These are phyloP conservation scores for Xylaria flabelliformis DNA, from an alignment of 495 filamentous ascomycete species.

Conservation along the genomic window DNA sequence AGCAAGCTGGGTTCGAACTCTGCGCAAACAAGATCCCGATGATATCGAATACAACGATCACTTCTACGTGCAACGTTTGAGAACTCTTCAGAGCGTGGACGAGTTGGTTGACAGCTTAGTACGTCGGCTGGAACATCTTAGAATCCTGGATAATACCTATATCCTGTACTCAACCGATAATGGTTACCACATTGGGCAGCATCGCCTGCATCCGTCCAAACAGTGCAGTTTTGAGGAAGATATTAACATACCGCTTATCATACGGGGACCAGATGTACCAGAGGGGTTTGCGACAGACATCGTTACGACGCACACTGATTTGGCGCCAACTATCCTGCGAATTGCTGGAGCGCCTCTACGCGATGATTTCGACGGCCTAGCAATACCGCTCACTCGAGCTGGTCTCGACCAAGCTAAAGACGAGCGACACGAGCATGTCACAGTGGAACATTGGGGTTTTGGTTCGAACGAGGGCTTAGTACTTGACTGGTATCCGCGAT, in stretches of 20 bases:
- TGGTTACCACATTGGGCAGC: constrained; percentile 77
- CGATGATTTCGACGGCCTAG: constrained; percentile 65
- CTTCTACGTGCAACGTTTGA: constrained; percentile 69
- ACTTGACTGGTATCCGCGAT: constrained; percentile 38
- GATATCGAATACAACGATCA: constrained; percentile 71
- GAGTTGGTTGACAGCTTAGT: constrained; percentile 69
- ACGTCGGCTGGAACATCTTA: constrained; percentile 54
- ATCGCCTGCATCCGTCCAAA: constrained; percentile 75
- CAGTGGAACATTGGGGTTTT: constrained; percentile 69
- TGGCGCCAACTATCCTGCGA: constrained; percentile 69
- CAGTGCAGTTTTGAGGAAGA: constrained; percentile 76
- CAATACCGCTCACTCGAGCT: constrained; percentile 55
- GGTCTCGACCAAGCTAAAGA: constrained; percentile 39
- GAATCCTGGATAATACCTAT: constrained; percentile 69
- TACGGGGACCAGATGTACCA: constrained; percentile 65
- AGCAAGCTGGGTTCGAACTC: constrained; percentile 65
- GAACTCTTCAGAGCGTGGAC: constrained; percentile 70
- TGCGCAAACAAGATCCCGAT: constrained; percentile 58
- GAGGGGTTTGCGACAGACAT: constrained; percentile 52
- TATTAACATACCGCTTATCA: constrained; percentile 71
- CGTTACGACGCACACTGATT: constrained; percentile 72
- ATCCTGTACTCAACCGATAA: constrained; percentile 78
- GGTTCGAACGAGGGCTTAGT: constrained; percentile 57
- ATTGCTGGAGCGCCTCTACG: constrained; percentile 56
- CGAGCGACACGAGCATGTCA: constrained; percentile 66